Evolutionary conservation across 768 basidiomycete species (phyloP).

Genomic region (Amanita jacksonii): DNA sequence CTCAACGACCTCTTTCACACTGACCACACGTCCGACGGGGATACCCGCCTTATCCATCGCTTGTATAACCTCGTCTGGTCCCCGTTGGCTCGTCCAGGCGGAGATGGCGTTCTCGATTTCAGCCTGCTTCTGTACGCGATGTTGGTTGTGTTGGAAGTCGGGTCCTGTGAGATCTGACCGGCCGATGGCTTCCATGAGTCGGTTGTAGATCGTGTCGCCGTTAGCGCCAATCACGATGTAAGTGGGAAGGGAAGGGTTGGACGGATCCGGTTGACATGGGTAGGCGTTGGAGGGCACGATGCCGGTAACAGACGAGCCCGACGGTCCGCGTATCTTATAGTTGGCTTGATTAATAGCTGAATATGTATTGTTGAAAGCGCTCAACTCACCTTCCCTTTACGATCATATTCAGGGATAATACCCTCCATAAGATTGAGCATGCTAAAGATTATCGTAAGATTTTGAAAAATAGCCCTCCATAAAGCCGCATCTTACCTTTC

Average conservation of each 20-base stretch:
- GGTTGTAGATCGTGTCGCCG: conserved; percentile 59
- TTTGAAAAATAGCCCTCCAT: background rate
- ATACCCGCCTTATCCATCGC: conserved; percentile 43
- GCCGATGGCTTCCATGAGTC: conserved; percentile 52
- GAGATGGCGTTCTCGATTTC: conserved; percentile 58
- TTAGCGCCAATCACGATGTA: conserved; percentile 70
- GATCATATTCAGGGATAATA: conserved; percentile 66
- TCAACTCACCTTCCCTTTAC: conserved; percentile 47
- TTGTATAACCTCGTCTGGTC: conserved; percentile 43
- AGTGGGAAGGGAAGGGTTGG: conserved; percentile 30
- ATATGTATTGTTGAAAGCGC: background rate
- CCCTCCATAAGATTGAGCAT: conserved; percentile 76
- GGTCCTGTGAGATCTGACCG: conserved; percentile 53
- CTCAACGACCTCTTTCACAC: conserved; percentile 53
- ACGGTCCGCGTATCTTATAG: conserved; percentile 53
- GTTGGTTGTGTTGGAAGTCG: conserved; percentile 43
- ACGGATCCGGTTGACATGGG: conserved; percentile 45
- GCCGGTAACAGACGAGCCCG: conserved; percentile 66
- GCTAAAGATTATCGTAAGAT: conserved; percentile 22
- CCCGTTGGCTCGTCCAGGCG: conserved; percentile 43
- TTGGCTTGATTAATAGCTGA: background rate
- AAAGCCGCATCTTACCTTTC: conserved; percentile 40
- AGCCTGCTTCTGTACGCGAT: conserved; percentile 53
- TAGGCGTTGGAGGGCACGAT: conserved; percentile 72
- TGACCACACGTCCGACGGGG: conserved; percentile 55